Evolutionary conservation across 2,329 filamentous ascomycete genomes (phyloP).

Genomic region (Sporothrix brunneoviolacea): DNA sequence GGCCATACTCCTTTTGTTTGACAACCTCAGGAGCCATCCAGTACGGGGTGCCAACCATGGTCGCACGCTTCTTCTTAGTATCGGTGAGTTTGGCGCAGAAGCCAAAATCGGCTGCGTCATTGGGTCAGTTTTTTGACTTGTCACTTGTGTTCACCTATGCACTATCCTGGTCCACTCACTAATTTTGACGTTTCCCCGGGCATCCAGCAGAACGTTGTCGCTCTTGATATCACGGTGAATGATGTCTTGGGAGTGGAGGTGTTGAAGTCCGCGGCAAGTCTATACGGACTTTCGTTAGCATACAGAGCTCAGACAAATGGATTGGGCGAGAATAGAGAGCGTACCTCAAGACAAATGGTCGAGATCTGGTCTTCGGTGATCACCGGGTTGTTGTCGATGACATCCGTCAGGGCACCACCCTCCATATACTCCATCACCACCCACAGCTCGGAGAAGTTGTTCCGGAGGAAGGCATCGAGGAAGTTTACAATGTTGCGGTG

Average conservation of each 20-base stretch:
- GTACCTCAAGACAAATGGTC: conserved; percentile 91
- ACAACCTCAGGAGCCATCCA: conserved; percentile 99
- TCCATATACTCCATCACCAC: conserved; percentile 99
- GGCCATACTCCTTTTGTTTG: conserved; percentile 97
- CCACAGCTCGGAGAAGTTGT: conserved; percentile 94
- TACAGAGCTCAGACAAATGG: conserved; percentile 4
- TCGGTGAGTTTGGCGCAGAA: conserved; percentile 99
- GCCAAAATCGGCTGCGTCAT: conserved; percentile 76
- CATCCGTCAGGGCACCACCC: conserved; percentile 91
- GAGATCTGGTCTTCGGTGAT: conserved; percentile 97
- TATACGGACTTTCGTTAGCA: conserved; percentile 36
- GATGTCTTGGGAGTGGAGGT: conserved; percentile 91
- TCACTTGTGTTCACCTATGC: not conserved
- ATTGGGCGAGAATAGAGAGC: conserved; percentile 22
- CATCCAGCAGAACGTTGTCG: conserved; percentile 93
- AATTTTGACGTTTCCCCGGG: conserved; percentile 93
- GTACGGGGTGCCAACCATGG: conserved; percentile 98
- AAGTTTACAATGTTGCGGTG: conserved; percentile 99
- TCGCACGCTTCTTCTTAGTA: conserved; percentile 92
- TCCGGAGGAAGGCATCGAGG: conserved; percentile 90
- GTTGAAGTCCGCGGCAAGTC: conserved; percentile 92
- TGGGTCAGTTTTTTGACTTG: not conserved
- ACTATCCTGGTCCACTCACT: conserved; percentile 52
- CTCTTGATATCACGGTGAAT: conserved; percentile 99
- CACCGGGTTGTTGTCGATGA: conserved; percentile 93